Evolutionary conservation across 2,329 filamentous ascomycete species (phyloP), one percentile per base, ranked within the genome.

Genomic region (Hypoxylon sp.): DNA sequence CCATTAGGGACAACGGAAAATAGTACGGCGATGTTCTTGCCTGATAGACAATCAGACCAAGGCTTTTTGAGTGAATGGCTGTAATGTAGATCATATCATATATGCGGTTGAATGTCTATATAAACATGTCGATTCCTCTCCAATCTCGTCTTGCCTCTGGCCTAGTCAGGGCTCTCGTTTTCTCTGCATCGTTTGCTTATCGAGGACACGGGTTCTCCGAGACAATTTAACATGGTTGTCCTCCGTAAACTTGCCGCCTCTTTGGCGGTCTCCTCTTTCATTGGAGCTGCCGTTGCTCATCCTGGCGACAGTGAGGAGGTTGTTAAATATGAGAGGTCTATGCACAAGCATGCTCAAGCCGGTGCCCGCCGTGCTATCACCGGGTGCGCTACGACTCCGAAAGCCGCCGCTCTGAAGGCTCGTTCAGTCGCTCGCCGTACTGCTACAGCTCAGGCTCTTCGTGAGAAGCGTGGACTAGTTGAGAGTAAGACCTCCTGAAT

Each of bases 361-460:
- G 73, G 74, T 44, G 77, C 79, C 66, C 80, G 79, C 60, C 77
- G 80, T 49, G 79, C 80, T 22, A 76, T 83, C 25, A 76, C 76
- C 31, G 75, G 78, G 54, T 83, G 81, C 40, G 76, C 79, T 2
- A 75, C 77, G 6, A 74, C 76, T 35, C 75, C 82, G 22, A 77
- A 77, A 64, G 74, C 77, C 11, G 77, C 79, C 33, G 81, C 79
- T 46, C 77, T 82, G 20, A 78, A 81, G 70, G 75, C 76, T 58
- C 75, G 77, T 20, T 80, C 81, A 48, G 76, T 77, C 51, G 77
- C 78, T 40, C 80, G 82, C 20, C 80, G 82, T 54, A 77, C 75
- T 11, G 79, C 77, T 37, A 73, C 78, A 14, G 80, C 79, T 8
- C 74, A 81, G 35, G 73, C 73, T 46, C 76, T 82, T 53, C 78